Evolutionary conservation across 345 rosid species (phyloP).

Genomic region (Gynandropsis gynandra): DNA sequence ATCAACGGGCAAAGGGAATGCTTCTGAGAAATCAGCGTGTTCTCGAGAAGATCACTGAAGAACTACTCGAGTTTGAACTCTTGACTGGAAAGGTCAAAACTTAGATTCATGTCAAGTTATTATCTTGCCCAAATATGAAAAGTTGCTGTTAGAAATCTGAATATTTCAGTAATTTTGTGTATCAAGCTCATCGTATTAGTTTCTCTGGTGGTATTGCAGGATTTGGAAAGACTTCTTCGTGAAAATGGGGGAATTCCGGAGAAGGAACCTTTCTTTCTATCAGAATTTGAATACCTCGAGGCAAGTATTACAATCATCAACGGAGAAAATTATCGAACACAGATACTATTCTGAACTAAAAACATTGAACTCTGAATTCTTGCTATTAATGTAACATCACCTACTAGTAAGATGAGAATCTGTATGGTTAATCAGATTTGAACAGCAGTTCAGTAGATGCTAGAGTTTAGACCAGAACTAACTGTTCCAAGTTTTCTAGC

Average conservation of each 20-base stretch:
- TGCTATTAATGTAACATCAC: neutral
- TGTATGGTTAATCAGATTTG: neutral
- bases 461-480: too few species aligned
- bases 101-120: conserved; percentile 5
- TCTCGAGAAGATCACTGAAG: conserved; percentile 85
- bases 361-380: neutral
- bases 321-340: neutral
- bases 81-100: conserved; percentile 71
- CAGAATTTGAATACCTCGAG: conserved; percentile 39
- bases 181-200: conserved; percentile 5
- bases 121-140: too few species aligned
- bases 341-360: neutral
- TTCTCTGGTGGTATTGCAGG: conserved; percentile 37
- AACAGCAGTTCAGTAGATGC: too few species aligned
- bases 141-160: neutral
- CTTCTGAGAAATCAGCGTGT: conserved; percentile 58
- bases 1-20: conserved; percentile 68
- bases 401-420: neutral
- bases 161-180: conserved; percentile 10
- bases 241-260: conserved; percentile 58
- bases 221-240: conserved; percentile 58
- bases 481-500: too few species aligned
- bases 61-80: conserved; percentile 79
- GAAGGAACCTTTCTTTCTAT: conserved; percentile 77
- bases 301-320: conserved; percentile 27